Conservation (phyloP, 2,329 filamentous ascomycete species). For the Diaporthe sp. region DNA sequence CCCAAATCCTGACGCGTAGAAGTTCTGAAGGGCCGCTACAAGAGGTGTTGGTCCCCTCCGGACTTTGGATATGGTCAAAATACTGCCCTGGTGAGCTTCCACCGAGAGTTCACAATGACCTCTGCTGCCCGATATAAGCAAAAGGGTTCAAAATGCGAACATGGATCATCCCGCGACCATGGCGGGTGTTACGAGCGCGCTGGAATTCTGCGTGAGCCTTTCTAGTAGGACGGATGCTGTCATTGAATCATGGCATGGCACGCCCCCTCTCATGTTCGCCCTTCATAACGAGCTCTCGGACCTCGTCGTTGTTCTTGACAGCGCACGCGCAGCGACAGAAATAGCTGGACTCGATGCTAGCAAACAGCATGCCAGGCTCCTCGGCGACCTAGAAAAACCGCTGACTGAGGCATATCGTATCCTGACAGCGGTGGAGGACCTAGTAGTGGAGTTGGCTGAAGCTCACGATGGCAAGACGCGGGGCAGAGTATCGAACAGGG, state of each 20-base stretch:
- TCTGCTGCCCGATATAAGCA: not conserved
- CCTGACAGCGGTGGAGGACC: not conserved
- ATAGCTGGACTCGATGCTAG: not conserved
- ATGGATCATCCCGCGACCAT: not conserved
- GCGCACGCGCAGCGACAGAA: not conserved
- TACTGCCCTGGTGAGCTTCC: too few relatives aligned
- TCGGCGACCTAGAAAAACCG: not conserved
- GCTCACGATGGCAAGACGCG: not conserved
- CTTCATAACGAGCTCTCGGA: slow-evolving; percentile 1
- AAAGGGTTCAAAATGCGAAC: not conserved
- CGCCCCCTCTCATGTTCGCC: slow-evolving; percentile 4
- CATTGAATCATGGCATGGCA: not conserved
- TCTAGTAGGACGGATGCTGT: not conserved
- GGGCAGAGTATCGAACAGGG: not conserved
- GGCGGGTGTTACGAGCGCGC: not conserved
- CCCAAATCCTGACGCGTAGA: not conserved
- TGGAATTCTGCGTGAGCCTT: not conserved
- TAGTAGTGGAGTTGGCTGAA: not conserved
- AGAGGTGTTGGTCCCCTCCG: not conserved
- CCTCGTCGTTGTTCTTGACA: not conserved
- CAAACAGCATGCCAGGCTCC: not conserved
- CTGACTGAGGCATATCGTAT: not conserved
- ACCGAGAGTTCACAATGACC: not conserved
- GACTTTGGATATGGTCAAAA: not conserved
- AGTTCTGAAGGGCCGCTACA: not conserved